Base-by-base conservation (phyloP, 768 basidiomycete genomes). In the Termitomyces heimii region DNA sequence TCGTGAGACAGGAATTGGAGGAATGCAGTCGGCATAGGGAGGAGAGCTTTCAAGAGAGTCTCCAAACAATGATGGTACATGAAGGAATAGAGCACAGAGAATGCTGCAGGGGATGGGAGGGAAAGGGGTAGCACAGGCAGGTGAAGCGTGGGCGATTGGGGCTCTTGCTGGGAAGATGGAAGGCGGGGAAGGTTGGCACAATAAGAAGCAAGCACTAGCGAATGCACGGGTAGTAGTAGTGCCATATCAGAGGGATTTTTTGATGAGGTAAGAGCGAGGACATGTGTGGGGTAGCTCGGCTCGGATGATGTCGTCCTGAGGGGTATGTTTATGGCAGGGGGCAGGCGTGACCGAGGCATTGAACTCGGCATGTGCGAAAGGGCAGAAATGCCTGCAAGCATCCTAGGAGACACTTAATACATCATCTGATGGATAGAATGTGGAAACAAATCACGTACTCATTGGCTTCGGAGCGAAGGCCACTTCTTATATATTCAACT, bases 61-160 rank as follows among this genome's bases (percentile, higher is more conserved):
- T 75, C 76, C 28, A 84, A 73, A 60, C 82, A 79, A 65, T 87
- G 84, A 78, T 67, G 85, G 83, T 93, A 90, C 61, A 93, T 75
- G 74, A 80, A 91, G 0, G 75, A 68, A 62, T 84, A 83, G 9
- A 93, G 75, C 32, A 83, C 70, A 9, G 82, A 71, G 71, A 91
- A 92, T 0, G 88, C 82, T 2, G 80, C 77, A 0, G 88, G 82
- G 2, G 86, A 85, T 87, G 91, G 90, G 13, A 93, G 76, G 42
- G 81, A 75, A 62, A 93, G 70, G 2, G 84, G 85, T 13, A 91
- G 75, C 18, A 92, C 81, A 22, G 91, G 89, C 5, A 92, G 66
- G n/a, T 75, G 69, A 53, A 79, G 59, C 42, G 64, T 70, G 20
- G 63, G 62, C 10, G 62, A 65, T 37, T 59, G 59, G 12, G 71